phyloP scores from a whole-genome alignment of 768 basidiomycete species.

The Leccinum fibrillosum region DNA sequence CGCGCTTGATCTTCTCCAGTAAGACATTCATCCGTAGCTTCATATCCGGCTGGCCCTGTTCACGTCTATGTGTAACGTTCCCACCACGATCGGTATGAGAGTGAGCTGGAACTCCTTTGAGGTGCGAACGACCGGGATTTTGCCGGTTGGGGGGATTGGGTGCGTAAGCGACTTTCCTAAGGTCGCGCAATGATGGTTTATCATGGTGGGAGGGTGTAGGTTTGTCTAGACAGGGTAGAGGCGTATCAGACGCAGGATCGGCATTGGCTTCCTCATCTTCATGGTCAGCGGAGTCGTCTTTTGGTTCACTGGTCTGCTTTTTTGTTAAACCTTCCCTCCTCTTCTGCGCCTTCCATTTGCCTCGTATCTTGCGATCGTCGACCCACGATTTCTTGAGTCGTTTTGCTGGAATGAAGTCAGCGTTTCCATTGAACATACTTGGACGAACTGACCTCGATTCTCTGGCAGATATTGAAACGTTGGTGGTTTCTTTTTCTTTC shows the following conservation, averaged over 20 bases:
- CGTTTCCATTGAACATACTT: neutral
- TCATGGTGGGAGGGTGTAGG: conserved; percentile 7
- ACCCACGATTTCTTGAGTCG: conserved; percentile 82
- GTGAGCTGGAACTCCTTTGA: conserved; percentile 18
- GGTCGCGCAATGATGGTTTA: conserved; percentile 49
- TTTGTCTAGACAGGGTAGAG: conserved; percentile 1
- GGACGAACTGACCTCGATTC: conserved; percentile 50
- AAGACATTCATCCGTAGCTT: conserved; percentile 82
- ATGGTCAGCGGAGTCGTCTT: neutral
- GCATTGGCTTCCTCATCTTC: neutral
- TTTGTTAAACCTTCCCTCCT: conserved; percentile 40
- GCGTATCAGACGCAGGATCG: neutral
- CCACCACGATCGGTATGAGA: conserved; percentile 20
- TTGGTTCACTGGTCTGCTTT: conserved; percentile 4
- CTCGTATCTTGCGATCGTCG: conserved; percentile 70
- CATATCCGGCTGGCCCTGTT: conserved; percentile 66
- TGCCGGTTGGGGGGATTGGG: conserved; percentile 53
- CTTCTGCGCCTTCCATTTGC: conserved; percentile 75
- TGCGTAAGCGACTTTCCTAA: conserved; percentile 62
- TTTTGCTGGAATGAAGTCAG: conserved; percentile 50
- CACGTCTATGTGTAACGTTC: conserved; percentile 28
- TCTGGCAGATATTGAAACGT: conserved; percentile 66
- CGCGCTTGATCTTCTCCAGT: conserved; percentile 80
- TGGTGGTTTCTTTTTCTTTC: conserved; percentile 53
- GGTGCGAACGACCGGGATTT: conserved; percentile 44